Evolutionary conservation across 1,284 basidiomycete genomes (phyloP).

Genomic region (Leccinum variabile): DNA sequence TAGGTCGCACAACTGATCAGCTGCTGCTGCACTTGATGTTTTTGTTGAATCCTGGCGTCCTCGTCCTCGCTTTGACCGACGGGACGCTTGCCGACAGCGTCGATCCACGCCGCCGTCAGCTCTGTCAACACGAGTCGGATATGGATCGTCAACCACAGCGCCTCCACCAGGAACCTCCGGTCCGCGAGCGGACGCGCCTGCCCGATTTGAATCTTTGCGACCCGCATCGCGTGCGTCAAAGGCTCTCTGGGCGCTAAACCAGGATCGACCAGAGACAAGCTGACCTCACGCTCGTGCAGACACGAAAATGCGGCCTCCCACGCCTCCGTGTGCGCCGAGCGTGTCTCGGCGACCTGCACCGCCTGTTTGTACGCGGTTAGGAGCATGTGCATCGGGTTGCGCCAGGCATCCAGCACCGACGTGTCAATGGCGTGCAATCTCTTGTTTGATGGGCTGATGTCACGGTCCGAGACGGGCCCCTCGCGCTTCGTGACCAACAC

Average conservation of each 20-base stretch:
- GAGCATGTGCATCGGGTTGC: slow-evolving; percentile 31
- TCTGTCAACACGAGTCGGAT: slow-evolving; percentile 43
- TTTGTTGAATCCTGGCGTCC: slow-evolving; percentile 2
- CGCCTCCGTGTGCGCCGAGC: slow-evolving; percentile 46
- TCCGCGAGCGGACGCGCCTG: slow-evolving; percentile 49
- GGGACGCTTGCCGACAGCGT: slow-evolving; percentile 13
- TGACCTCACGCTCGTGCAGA: slow-evolving; percentile 44
- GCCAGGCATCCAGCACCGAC: slow-evolving; percentile 39
- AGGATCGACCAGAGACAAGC: slow-evolving; percentile 25
- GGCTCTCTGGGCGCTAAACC: slow-evolving; percentile 32
- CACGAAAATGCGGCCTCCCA: slow-evolving; percentile 48
- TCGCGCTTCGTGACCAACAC: slow-evolving; percentile 12
- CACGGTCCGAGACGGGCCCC: slow-evolving; percentile 18
- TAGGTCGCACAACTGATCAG: slow-evolving; percentile 40
- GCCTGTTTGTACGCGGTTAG: slow-evolving; percentile 38
- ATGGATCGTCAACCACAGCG: slow-evolving; percentile 45
- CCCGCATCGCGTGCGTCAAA: slow-evolving; percentile 41
- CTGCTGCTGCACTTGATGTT: slow-evolving; percentile 11
- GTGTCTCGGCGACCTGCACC: slow-evolving; percentile 35
- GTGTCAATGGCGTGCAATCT: slow-evolving; percentile 34
- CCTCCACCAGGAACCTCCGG: slow-evolving; percentile 46
- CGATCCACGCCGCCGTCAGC: slow-evolving; percentile 32
- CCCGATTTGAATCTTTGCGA: slow-evolving; percentile 44
- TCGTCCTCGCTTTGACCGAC: slow-evolving; percentile 3
- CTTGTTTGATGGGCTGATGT: slow-evolving; percentile 21